Evolutionary conservation across 768 basidiomycete genomes (phyloP).

Genomic region (Polyporus arcularius): DNA sequence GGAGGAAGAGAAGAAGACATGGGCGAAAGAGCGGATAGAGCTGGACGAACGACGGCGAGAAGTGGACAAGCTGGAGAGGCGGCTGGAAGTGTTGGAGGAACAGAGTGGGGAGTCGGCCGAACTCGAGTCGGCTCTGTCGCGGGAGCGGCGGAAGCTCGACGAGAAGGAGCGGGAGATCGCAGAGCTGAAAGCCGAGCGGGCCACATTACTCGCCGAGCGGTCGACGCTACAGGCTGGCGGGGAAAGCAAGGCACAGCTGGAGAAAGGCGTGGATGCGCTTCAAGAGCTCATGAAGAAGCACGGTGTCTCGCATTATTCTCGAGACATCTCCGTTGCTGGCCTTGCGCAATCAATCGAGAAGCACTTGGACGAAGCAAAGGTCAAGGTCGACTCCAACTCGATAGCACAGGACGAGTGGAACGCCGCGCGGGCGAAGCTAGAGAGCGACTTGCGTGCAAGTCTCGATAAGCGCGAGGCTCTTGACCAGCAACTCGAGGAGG

Average conservation of each 20-base stretch:
- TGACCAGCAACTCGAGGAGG: constrained; percentile 23
- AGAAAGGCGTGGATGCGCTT: constrained; percentile 49
- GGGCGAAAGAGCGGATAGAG: constrained; percentile 50
- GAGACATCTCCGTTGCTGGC: constrained; percentile 26
- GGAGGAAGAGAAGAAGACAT: constrained; percentile 48
- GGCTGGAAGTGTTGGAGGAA: constrained; percentile 45
- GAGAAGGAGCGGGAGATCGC: constrained; percentile 39
- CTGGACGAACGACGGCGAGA: constrained; percentile 37
- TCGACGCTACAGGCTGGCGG: constrained; percentile 43
- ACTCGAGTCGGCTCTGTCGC: constrained; percentile 40
- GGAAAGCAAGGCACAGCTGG: constrained; percentile 41
- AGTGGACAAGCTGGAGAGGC: constrained; percentile 41
- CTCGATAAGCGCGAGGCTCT: constrained; percentile 25
- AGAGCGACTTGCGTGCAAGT: constrained; percentile 19
- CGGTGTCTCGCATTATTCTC: constrained; percentile 50
- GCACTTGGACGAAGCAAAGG: constrained; percentile 29
- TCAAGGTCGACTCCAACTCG: constrained; percentile 20
- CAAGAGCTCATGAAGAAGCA: constrained; percentile 56
- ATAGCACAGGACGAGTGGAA: constrained; percentile 27
- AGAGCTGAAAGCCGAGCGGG: constrained; percentile 45
- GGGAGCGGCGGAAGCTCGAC: constrained; percentile 35
- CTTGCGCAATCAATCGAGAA: constrained; percentile 29
- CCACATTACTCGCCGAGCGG: constrained; percentile 52
- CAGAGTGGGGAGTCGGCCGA: constrained; percentile 43
- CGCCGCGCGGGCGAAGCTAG: constrained; percentile 19